Conservation (phyloP, 2,329 filamentous ascomycete species). For the Davidsoniella eucalypti region DNA sequence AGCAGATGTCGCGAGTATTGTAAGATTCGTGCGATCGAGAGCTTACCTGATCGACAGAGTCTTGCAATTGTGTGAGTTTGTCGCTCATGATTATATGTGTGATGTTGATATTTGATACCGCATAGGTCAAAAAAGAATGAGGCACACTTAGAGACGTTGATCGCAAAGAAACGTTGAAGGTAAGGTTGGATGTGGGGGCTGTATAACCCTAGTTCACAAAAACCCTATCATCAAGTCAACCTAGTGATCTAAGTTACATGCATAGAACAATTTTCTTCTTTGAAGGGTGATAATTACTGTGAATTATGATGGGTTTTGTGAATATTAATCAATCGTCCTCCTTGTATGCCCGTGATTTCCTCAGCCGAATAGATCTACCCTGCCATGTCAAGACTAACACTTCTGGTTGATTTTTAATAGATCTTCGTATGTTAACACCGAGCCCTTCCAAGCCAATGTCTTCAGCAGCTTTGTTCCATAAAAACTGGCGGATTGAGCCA, state of each 20-base stretch:
- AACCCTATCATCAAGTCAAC: too few relatives aligned
- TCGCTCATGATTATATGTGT: slow-evolving; percentile 41
- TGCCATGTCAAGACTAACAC: slow-evolving; percentile 35
- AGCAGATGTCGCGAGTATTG: background rate
- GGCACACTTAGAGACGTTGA: background rate
- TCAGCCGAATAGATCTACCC: slow-evolving; percentile 19
- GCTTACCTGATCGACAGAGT: slow-evolving; percentile 63
- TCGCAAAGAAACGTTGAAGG: background rate
- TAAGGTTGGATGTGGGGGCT: too few relatives aligned
- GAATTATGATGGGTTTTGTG: too few relatives aligned
- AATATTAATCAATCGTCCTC: too few relatives aligned
- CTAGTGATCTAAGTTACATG: too few relatives aligned
- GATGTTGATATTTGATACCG: background rate
- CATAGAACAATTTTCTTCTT: too few relatives aligned
- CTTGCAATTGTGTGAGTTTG: slow-evolving; percentile 67
- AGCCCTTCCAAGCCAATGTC: slow-evolving; percentile 45
- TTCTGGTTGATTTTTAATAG: slow-evolving; percentile 18
- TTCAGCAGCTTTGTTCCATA: slow-evolving; percentile 54
- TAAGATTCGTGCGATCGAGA: background rate
- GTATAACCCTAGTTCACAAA: too few relatives aligned
- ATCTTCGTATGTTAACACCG: slow-evolving; percentile 32
- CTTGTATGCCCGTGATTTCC: background rate
- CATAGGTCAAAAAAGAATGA: background rate
- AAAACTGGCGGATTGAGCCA: slow-evolving; percentile 47
- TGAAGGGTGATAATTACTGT: too few relatives aligned